These are phyloP conservation scores for Kluyveromyces aestuarii DNA, from an alignment of 805 yeast genomes.

Conservation along the genomic window DNA sequence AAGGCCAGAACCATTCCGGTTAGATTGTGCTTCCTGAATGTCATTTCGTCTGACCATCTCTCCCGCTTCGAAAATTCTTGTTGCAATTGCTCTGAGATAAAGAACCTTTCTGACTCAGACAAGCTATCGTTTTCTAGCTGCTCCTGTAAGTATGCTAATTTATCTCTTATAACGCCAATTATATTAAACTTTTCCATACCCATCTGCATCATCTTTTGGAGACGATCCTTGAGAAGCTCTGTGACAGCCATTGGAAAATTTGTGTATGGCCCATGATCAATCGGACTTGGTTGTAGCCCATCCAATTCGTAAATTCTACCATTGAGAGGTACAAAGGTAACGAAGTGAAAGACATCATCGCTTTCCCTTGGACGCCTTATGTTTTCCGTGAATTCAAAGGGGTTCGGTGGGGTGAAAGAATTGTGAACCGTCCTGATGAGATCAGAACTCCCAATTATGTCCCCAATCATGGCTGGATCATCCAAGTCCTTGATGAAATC, in stretches of 20 bases:
- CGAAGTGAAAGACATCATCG: constrained; percentile 52
- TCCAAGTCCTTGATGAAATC: constrained; percentile 40
- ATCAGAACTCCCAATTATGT: constrained; percentile 51
- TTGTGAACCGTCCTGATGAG: constrained; percentile 48
- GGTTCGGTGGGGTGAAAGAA: constrained; percentile 48
- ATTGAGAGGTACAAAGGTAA: constrained; percentile 40
- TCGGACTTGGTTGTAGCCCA: constrained; percentile 49
- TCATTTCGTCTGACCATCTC: constrained; percentile 46
- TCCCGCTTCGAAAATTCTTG: constrained; percentile 40
- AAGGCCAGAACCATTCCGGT: constrained; percentile 41
- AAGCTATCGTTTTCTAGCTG: constrained; percentile 33
- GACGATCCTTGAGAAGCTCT: constrained; percentile 37
- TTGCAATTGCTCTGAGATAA: constrained; percentile 10
- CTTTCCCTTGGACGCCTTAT: constrained; percentile 22
- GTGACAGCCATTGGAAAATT: constrained; percentile 37
- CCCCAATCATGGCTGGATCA: constrained; percentile 51
- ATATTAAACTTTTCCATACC: constrained; percentile 47
- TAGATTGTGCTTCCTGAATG: constrained; percentile 45
- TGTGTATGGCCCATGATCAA: constrained; percentile 25
- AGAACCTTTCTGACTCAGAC: constrained; percentile 2
- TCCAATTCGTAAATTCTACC: constrained; percentile 51
- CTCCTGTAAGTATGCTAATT: constrained; percentile 30
- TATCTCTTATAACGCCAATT: constrained; percentile 44
- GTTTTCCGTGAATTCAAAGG: constrained; percentile 38
- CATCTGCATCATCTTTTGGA: constrained; percentile 31